phyloP scores from a whole-genome alignment of 2,329 filamentous ascomycete genomes.

The Diaporthe caulivora region DNA sequence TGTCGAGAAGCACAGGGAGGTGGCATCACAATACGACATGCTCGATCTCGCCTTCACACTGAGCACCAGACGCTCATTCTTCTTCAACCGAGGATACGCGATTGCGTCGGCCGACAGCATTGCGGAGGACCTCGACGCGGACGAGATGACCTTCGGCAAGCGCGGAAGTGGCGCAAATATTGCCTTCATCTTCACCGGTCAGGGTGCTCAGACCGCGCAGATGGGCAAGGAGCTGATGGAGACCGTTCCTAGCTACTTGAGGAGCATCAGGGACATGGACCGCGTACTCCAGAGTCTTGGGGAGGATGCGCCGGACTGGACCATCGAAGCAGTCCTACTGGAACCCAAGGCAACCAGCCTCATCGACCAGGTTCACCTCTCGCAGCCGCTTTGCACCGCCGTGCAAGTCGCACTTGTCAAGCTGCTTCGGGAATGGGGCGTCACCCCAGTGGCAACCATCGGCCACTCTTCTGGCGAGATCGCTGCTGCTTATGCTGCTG shows the following conservation, averaged over 20 bases:
- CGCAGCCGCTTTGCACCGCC: slow-evolving; percentile 43
- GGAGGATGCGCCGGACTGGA: slow-evolving; percentile 45
- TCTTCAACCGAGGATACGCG: not conserved
- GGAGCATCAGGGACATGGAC: not conserved
- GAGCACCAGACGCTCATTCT: not conserved
- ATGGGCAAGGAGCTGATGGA: slow-evolving; percentile 44
- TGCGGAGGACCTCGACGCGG: not conserved
- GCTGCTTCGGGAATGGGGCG: slow-evolving; percentile 42
- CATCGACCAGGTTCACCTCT: slow-evolving; percentile 46
- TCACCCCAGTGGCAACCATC: slow-evolving; percentile 39
- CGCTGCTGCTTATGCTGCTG: slow-evolving; percentile 43
- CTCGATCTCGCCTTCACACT: slow-evolving; percentile 15
- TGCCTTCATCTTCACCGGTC: slow-evolving; percentile 49
- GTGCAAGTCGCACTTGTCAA: slow-evolving; percentile 51
- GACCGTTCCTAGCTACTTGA: slow-evolving; percentile 40
- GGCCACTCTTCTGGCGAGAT: slow-evolving; percentile 45
- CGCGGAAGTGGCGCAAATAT: not conserved
- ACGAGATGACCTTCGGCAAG: not conserved
- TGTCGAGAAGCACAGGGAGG: not conserved
- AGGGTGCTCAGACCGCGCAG: slow-evolving; percentile 48
- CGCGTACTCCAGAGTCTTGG: not conserved
- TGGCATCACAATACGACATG: not conserved
- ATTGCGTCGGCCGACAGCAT: not conserved
- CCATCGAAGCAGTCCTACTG: slow-evolving; percentile 43
- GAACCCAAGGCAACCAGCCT: slow-evolving; percentile 36